Conservation (phyloP, 176 grass and related monocot species). For the Oryza australiensis region DNA sequence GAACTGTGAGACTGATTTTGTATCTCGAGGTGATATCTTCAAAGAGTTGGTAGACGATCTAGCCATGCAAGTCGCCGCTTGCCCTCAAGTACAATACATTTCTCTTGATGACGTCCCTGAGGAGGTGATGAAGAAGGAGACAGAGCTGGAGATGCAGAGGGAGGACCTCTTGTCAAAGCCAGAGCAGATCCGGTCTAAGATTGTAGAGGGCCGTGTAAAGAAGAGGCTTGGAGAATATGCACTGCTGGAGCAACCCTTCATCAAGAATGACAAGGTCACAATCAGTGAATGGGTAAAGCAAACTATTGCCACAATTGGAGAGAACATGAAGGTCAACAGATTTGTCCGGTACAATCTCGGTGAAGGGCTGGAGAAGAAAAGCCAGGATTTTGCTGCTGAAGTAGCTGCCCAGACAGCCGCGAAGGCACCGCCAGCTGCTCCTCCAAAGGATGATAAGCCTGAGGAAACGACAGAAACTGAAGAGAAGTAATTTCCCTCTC, state of each 20-base stretch:
- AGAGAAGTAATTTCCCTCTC: conserved; percentile 67
- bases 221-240: conserved; percentile 95
- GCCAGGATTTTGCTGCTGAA: conserved; percentile 92
- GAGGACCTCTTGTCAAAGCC: conserved; percentile 88
- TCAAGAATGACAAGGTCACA: conserved; percentile 93
- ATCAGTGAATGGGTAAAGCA: conserved; percentile 93
- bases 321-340: conserved; percentile 94
- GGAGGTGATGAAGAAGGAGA: conserved; percentile 81
- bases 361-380: conserved; percentile 96
- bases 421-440: conserved; percentile 41
- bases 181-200: conserved; percentile 82
- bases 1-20: conserved; percentile 99
- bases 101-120: conserved; percentile 89
- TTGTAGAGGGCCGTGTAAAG: conserved; percentile 89
- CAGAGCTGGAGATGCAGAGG: conserved; percentile 91
- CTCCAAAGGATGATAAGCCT: conserved; percentile 53
- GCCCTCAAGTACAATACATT: conserved; percentile 84
- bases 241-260: conserved; percentile 91
- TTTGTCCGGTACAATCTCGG: conserved; percentile 94
- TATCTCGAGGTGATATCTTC: conserved; percentile 90
- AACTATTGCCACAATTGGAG: conserved; percentile 82
- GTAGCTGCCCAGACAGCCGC: conserved; percentile 85
- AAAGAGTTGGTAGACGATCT: conserved; percentile 93
- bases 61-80: conserved; percentile 95
- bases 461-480: conserved; percentile 56